Percentiles rank a stretch among this genome's conserved stretches.
Evolutionary conservation across 331 rosid genomes (phyloP).

Genomic region (Cydonia oblonga): DNA sequence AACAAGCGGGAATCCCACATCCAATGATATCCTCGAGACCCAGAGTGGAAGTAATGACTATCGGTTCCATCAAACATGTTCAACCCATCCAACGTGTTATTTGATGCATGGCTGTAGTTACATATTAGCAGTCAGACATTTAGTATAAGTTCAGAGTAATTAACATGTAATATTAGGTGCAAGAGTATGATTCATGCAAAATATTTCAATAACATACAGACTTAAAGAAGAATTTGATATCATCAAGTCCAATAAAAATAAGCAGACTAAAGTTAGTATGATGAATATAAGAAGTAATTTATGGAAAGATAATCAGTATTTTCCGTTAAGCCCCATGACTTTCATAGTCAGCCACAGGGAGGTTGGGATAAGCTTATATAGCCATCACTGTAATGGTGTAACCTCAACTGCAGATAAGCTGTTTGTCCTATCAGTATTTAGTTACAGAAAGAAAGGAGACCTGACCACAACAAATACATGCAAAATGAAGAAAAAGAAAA

Average conservation of each 20-base stretch:
- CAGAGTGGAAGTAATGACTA: conserved; percentile 87
- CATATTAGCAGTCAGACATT: conserved; percentile 21
- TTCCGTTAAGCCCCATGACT: neutral
- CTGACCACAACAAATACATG: neutral
- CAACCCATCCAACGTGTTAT: conserved; percentile 86
- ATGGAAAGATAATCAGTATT: neutral
- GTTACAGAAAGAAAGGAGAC: neutral
- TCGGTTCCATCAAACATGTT: conserved; percentile 99
- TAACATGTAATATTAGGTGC: neutral
- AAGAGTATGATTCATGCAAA: neutral
- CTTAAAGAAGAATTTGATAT: neutral
- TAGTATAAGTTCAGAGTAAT: conserved; percentile 3
- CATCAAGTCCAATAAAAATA: neutral
- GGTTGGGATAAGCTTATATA: neutral
- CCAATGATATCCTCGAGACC: conserved; percentile 98
- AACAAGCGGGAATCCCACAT: conserved; percentile 99
- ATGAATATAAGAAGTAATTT: neutral
- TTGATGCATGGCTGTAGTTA: conserved; percentile 73
- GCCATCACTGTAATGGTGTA: neutral
- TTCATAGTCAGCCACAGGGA: neutral
- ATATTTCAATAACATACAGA: neutral
- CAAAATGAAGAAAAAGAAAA: neutral
- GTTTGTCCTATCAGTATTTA: neutral
- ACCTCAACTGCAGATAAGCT: neutral
- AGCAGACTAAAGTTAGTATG: neutral